Evolutionary conservation across 2,329 filamentous ascomycete genomes (phyloP), one percentile per base, ranked within the genome.

Genomic region (Neopestalotiopsis sp.): DNA sequence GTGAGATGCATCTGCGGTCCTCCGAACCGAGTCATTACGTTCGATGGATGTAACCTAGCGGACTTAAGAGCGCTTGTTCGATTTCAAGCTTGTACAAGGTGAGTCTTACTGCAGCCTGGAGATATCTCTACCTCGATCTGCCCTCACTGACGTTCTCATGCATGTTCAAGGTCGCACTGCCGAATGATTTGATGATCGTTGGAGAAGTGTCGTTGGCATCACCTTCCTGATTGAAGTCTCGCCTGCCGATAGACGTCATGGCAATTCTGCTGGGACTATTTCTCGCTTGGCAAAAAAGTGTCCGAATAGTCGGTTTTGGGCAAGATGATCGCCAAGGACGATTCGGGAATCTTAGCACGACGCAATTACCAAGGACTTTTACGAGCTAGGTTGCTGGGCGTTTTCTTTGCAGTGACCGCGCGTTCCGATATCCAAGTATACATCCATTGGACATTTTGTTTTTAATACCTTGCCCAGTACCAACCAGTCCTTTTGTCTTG

Each of bases 161-260:
- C 45, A 53, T 24, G 45, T n/a, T 7, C 20, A 53, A 9, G 14
- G 45, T 53, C 17, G 14, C 45, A 53, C 17, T 20, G 45, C 17
- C 45, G 17, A 38, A 53, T 7, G 17, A 53, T 53, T n/a, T 17
- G 45, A 20, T n/a, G 17, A 20, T 53, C n/a, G 45, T 53, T 24
- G 45, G 45, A 53, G 1, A 38, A 38, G 34, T 10, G 6, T 38
- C 10, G 3, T 38, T 10, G 45, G 17, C 45, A 24, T 24, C 45
- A 53, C 45, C 45, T 53, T 53, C 45, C 45, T n/a, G 45, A 53
- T 53, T 53, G n/a, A 53, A n/a, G 6, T 53, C 45, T 53, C 45
- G n/a, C 45, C 45, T 53, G 45, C 45, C 45, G 45, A 53, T 53
- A 53, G n/a, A 53, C 45, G 45, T 53, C 45, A 53, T 53, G 45